phyloP scores from a whole-genome alignment of 163 green algal genomes.

The Trebouxiophyceae sp. region DNA sequence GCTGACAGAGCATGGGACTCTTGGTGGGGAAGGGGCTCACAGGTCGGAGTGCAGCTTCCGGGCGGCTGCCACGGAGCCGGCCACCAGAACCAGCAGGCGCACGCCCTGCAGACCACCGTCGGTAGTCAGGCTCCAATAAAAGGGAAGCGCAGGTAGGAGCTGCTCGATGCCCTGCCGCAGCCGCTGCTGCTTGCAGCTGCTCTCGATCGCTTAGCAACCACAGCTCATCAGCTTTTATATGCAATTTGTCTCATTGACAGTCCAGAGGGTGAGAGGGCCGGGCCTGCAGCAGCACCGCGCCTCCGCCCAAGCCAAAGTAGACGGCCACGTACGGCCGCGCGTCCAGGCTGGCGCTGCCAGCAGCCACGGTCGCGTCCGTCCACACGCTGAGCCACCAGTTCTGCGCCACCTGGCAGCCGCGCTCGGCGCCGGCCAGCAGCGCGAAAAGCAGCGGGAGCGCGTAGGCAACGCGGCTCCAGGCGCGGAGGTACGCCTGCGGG shows the following conservation, averaged over 20 bases:
- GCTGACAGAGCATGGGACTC: no score
- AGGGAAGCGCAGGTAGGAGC: no score
- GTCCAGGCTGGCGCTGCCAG: no score
- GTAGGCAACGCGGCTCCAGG: not conserved
- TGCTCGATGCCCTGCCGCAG: no score
- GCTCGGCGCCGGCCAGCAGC: not conserved
- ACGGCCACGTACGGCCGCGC: conserved; percentile 51
- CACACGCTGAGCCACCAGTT: conserved; percentile 74
- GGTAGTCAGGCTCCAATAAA: no score
- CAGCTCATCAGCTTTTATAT: no score
- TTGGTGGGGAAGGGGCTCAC: conserved; percentile 45
- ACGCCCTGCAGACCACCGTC: conserved; percentile 43
- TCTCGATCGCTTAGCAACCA: no score
- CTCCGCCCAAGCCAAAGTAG: conserved; percentile 72
- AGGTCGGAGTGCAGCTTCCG: conserved; percentile 60
- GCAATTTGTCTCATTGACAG: no score
- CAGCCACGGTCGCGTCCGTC: conserved; percentile 21
- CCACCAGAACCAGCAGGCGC: conserved; percentile 10
- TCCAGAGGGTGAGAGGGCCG: no score
- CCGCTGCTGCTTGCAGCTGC: no score
- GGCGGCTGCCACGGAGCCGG: conserved; percentile 38
- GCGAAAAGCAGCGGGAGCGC: not conserved
- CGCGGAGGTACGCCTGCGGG: not conserved
- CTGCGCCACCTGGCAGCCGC: conserved; percentile 39
- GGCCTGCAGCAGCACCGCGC: no score